Evolutionary conservation across 257 asterid genomes (phyloP).

Genomic region (Nicotiana tabacum): DNA sequence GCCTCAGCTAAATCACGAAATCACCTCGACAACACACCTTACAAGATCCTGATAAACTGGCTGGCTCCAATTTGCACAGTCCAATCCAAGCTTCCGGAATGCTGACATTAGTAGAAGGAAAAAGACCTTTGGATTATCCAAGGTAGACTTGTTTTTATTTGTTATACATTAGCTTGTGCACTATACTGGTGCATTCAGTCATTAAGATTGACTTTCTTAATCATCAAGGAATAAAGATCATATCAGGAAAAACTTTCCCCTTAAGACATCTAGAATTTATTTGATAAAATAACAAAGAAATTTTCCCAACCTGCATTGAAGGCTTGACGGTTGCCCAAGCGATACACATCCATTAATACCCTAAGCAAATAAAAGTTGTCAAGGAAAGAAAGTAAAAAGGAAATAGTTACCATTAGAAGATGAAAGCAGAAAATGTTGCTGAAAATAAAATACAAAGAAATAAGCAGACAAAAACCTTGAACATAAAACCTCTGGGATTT

Average conservation of each 20-base stretch:
- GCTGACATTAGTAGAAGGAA: constrained; percentile 53
- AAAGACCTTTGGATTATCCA: constrained; percentile 7
- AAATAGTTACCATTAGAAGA: neutral
- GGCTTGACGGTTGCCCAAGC: constrained; percentile 70
- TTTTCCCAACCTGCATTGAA: constrained; percentile 64
- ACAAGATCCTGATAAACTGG: constrained; percentile 87
- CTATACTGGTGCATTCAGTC: neutral
- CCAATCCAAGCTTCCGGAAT: constrained; percentile 87
- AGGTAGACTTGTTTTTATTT: neutral
- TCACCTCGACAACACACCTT: constrained; percentile 39
- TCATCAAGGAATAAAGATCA: neutral
- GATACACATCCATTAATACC: constrained; percentile 86
- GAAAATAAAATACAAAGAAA: neutral
- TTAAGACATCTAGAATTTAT: constrained; percentile 6
- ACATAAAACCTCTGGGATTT: neutral
- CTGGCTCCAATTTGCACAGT: constrained; percentile 96
- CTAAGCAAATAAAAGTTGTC: constrained; percentile 35
- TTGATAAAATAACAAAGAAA: constrained; percentile 10
- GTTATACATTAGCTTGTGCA: neutral
- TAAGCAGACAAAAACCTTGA: neutral
- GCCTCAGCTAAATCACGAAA: constrained; percentile 9
- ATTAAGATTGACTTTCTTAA: neutral
- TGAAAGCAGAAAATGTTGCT: neutral
- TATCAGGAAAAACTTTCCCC: neutral
- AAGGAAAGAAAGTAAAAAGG: neutral